Percentiles rank a stretch among this genome's conserved stretches.
Evolutionary conservation across 331 rosid genomes (phyloP).

Genomic region (Erythrophleum ivorense): DNA sequence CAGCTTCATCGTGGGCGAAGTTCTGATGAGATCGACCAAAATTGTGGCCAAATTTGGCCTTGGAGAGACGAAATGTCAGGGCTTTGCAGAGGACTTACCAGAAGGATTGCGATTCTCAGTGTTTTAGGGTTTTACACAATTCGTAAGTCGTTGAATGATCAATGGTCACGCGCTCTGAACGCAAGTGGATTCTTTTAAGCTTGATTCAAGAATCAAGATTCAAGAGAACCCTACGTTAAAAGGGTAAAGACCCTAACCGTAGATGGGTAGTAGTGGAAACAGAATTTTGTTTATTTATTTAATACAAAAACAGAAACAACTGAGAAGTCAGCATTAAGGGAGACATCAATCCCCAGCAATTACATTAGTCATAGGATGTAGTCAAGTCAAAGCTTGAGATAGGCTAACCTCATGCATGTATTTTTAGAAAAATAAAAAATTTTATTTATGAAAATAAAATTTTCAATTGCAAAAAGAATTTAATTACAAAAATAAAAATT

Average conservation of each 20-base stretch:
- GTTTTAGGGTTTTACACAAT: not conserved
- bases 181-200: not conserved
- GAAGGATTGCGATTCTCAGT: not conserved
- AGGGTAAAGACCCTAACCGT: not conserved
- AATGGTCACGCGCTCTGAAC: not conserved
- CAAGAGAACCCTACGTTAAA: no score
- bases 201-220: not conserved
- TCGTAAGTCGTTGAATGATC: not conserved
- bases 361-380: no score
- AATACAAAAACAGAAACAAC: no score
- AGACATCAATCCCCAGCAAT: no score
- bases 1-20: slow-evolving; percentile 35
- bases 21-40: not conserved
- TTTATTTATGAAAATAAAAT: no score
- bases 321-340: no score
- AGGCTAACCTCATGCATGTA: no score
- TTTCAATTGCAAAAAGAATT: no score
- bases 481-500: no score
- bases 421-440: no score
- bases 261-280: not conserved
- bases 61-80: slow-evolving; percentile 26
- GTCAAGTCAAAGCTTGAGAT: no score
- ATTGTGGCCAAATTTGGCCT: slow-evolving; percentile 14
- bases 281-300: not conserved
- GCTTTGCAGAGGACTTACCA: not conserved